Conservation (phyloP, 2,329 filamentous ascomycete species). For the Aspergillus udagawae region DNA sequence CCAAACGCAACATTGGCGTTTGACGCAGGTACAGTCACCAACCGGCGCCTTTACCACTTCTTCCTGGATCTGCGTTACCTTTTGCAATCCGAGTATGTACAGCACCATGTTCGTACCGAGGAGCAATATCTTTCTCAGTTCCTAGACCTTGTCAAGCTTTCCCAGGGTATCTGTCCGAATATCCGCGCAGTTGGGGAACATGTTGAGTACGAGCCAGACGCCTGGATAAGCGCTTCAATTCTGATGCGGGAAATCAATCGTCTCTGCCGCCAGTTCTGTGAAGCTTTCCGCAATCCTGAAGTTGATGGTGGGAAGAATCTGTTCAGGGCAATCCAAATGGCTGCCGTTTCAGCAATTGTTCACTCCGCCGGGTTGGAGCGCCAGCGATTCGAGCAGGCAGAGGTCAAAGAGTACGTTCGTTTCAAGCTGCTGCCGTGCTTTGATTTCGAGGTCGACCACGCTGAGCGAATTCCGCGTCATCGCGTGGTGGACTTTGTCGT, state of each 20-base stretch:
- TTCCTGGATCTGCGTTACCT: constrained; percentile 92
- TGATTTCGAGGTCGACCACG: constrained; percentile 63
- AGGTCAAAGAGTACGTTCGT: constrained; percentile 78
- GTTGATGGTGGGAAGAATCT: constrained; percentile 64
- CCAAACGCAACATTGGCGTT: constrained; percentile 84
- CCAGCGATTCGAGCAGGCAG: constrained; percentile 75
- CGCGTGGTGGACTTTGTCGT: constrained; percentile 82
- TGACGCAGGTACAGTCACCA: constrained; percentile 90
- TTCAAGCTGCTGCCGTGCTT: constrained; percentile 77
- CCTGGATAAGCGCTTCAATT: constrained; percentile 93
- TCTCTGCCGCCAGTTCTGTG: constrained; percentile 80
- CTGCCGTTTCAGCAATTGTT: constrained; percentile 78
- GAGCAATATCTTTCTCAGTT: constrained; percentile 90
- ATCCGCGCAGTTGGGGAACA: constrained; percentile 88
- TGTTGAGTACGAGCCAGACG: constrained; percentile 96
- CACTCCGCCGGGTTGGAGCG: constrained; percentile 89
- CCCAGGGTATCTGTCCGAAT: constrained; percentile 96
- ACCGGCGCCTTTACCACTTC: constrained; percentile 95
- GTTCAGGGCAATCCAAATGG: constrained; percentile 62
- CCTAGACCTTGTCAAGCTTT: constrained; percentile 88
- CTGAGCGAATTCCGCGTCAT: constrained; percentile 50
- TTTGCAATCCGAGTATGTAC: constrained; percentile 81
- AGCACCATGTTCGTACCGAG: constrained; percentile 76
- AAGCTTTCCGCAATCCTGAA: constrained; percentile 71
- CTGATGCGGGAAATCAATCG: constrained; percentile 94